Evolutionary conservation across 2,329 filamentous ascomycete species (phyloP), one percentile per base, ranked within the genome.

Genomic region (Curvularia eragrostidis): DNA sequence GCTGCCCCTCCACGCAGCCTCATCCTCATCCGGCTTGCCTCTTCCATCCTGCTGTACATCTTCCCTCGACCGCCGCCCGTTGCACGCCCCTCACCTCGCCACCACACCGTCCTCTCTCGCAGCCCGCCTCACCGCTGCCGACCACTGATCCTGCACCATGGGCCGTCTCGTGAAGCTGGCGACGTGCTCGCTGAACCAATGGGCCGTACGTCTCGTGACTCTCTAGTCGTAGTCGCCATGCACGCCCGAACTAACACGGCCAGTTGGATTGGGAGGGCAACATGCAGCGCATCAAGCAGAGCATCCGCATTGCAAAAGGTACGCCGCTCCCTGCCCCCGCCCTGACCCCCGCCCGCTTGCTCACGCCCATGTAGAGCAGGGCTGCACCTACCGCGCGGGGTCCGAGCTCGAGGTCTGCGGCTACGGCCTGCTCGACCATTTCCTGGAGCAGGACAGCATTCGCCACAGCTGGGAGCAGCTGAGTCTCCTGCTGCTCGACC

Each of bases 231-330:
- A 42, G 39, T 18, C 39, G 19, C 39, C 18, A 21, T 24, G 10
- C 43, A 21, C 18, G 28, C 26, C 43, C 28, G 26, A n/a, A 18
- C 43, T 47, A 47, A 47, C 43, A 19, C 43, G 26, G n/a, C 12
- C 43, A 47, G 43, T 56, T 70, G 38, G 69, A 70, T 41, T 71
- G 61, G 55, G 80, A 84, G 61, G 87, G 87, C 36, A 91, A 91
- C 68, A 75, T 81, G 1, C 80, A 83, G 48, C 81, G 89, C 18
- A 90, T 91, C 62, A 81, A 87, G 18, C 80, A 89, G 71, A 87
- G 84, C 54, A 87, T 90, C 38, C 23, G 43, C 15, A 32, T 57
- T 6, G 55, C 55, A 4, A 49, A 57, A 41, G 39, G 39, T 42
- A 42, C 19, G 39, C 39, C 19, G 10, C 19, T 24, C 12, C 19